phyloP scores from a whole-genome alignment of 805 yeast species.

The Candida sonorensis region DNA sequence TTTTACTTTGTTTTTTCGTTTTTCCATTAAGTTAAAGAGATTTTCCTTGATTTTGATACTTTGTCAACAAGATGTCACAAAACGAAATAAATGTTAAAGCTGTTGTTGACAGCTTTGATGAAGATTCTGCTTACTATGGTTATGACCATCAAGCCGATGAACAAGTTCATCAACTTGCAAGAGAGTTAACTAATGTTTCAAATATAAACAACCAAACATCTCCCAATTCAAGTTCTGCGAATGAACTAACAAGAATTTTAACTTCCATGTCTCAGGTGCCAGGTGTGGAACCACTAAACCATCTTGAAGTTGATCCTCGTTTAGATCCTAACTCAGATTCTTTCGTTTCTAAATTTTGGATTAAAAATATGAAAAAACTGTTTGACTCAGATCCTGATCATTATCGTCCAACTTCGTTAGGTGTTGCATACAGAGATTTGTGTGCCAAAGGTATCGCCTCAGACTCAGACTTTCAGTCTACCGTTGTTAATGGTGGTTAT shows the following conservation, averaged over 20 bases:
- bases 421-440: slow-evolving; percentile 51
- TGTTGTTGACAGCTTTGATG: slow-evolving; percentile 6
- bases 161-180: slow-evolving; percentile 35
- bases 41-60: no score
- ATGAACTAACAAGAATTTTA: slow-evolving; percentile 27
- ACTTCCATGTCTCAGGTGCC: slow-evolving; percentile 48
- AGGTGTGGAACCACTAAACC: slow-evolving; percentile 34
- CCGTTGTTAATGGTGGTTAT: slow-evolving; percentile 38
- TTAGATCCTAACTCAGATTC: slow-evolving; percentile 55
- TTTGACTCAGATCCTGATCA: slow-evolving; percentile 50
- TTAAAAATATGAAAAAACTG: slow-evolving; percentile 53
- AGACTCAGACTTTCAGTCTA: slow-evolving; percentile 61
- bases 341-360: slow-evolving; percentile 60
- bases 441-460: slow-evolving; percentile 60
- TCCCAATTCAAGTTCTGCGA: slow-evolving; percentile 4
- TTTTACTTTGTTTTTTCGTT: no score
- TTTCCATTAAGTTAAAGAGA: no score
- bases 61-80: slow-evolving; percentile 9
- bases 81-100: slow-evolving; percentile 17
- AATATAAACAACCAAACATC: slow-evolving; percentile 3
- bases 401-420: slow-evolving; percentile 54
- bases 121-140: slow-evolving; percentile 6
- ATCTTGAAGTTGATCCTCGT: slow-evolving; percentile 27
- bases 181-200: slow-evolving; percentile 27
- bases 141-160: slow-evolving; percentile 18